phyloP scores from a whole-genome alignment of 257 asterid genomes.

The Echites panduratus region DNA sequence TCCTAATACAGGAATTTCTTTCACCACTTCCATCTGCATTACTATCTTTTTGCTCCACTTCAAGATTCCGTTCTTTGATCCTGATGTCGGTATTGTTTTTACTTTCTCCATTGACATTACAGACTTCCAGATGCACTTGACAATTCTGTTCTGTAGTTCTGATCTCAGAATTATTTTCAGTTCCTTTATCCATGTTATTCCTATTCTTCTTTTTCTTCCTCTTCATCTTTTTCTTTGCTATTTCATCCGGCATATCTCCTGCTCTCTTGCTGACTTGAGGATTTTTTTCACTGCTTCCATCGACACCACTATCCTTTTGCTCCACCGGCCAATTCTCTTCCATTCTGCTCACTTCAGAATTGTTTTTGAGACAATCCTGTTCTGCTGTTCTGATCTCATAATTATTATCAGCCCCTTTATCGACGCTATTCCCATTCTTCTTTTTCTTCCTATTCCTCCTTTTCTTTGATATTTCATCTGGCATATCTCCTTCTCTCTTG shows the following conservation, averaged over 20 bases:
- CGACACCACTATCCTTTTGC: constrained; percentile 1
- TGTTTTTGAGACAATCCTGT: not conserved
- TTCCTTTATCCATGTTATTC: not conserved
- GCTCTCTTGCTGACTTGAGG: not conserved
- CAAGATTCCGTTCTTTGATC: constrained; percentile 4
- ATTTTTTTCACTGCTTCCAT: not conserved
- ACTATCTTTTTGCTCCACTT: not conserved
- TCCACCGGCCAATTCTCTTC: not conserved
- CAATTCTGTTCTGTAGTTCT: not conserved
- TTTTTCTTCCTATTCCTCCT: not conserved
- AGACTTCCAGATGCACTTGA: not conserved
- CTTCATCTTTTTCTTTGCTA: not conserved
- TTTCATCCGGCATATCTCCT: not conserved
- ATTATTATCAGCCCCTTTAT: not conserved
- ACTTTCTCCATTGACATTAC: not conserved
- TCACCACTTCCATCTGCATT: not conserved
- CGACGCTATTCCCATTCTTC: not conserved
- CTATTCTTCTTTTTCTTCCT: not conserved
- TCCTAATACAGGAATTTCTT: not conserved
- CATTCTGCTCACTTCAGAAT: constrained; percentile 4
- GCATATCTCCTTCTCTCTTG: not conserved
- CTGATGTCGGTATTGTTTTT: not conserved
- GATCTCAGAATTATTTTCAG: not conserved
- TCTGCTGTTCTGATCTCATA: not conserved
- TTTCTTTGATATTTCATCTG: not conserved